phyloP scores from a whole-genome alignment of 225 moss, liverwort and hornwort species.

The Antitrichia curtipendula region DNA sequence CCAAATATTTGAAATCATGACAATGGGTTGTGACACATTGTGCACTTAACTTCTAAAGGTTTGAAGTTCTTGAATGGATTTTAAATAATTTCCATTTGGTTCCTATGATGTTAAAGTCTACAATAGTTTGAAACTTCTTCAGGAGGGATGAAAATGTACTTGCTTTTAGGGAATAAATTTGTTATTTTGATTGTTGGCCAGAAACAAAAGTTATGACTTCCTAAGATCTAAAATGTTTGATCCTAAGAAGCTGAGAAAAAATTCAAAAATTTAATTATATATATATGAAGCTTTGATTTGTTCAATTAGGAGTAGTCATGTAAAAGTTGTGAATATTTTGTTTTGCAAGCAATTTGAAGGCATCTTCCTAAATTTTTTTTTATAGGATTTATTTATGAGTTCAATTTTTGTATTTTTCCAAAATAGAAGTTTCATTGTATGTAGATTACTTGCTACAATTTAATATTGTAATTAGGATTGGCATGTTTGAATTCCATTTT shows the following conservation, averaged over 20 bases:
- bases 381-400: no score
- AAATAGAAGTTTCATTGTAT: fast-evolving
- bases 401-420: no score
- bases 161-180: neutral
- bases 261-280: no score
- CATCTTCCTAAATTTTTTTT: neutral
- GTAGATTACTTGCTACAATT: neutral
- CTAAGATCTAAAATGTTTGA: neutral
- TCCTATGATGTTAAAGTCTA: neutral
- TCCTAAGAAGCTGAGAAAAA: fast-evolving
- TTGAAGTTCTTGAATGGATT: fast-evolving
- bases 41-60: no score
- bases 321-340: neutral
- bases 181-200: fast-evolving
- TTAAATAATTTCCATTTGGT: fast-evolving
- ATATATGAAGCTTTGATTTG: neutral
- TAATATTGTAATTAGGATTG: neutral
- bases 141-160: fast-evolving
- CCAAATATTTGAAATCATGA: neutral
- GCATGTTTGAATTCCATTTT: no score
- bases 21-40: neutral
- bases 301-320: neutral
- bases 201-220: neutral
- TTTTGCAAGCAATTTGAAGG: fast-evolving
- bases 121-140: neutral